These are phyloP conservation scores for Neostapfia colusana DNA, from an alignment of 176 grass and related monocot species.

Conservation along the genomic window DNA sequence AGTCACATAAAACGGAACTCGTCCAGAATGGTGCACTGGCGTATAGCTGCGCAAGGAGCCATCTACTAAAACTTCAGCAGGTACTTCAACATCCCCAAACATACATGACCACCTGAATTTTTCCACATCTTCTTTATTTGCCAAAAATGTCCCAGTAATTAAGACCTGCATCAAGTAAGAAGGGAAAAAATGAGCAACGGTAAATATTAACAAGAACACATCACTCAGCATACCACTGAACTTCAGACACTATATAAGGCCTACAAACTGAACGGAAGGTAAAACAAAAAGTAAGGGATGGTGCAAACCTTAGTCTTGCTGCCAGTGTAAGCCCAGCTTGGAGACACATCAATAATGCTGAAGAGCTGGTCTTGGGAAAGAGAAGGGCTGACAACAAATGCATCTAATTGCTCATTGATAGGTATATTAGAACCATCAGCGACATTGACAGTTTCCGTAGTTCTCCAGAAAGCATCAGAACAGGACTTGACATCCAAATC, in stretches of 20 bases:
- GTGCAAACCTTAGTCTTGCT: slow-evolving; percentile 64
- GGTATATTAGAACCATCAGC: slow-evolving; percentile 65
- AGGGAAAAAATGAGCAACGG: slow-evolving; percentile 1
- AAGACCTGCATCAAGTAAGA: slow-evolving; percentile 58
- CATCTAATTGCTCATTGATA: slow-evolving; percentile 73
- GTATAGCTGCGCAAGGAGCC: slow-evolving; percentile 83
- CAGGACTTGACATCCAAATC: slow-evolving; percentile 76
- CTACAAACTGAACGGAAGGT: background rate
- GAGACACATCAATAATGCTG: slow-evolving; percentile 97
- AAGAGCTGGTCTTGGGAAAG: slow-evolving; percentile 96
- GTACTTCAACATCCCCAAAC: slow-evolving; percentile 93
- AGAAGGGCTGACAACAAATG: slow-evolving; percentile 75
- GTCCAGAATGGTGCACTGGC: slow-evolving; percentile 67
- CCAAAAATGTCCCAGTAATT: slow-evolving; percentile 93
- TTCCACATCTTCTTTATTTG: slow-evolving; percentile 77
- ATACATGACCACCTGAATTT: slow-evolving; percentile 96
- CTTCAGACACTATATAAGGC: background rate
- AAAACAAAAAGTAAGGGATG: background rate
- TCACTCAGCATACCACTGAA: background rate
- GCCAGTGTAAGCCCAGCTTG: slow-evolving; percentile 65
- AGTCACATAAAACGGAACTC: slow-evolving; percentile 89
- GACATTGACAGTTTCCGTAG: slow-evolving; percentile 58
- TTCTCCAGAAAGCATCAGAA: slow-evolving; percentile 81
- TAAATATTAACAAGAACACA: slow-evolving; percentile 23
- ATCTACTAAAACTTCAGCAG: slow-evolving; percentile 75